These are phyloP conservation scores for Populus tomentosa DNA, from an alignment of 441 rosid genomes.

Conservation along the genomic window DNA sequence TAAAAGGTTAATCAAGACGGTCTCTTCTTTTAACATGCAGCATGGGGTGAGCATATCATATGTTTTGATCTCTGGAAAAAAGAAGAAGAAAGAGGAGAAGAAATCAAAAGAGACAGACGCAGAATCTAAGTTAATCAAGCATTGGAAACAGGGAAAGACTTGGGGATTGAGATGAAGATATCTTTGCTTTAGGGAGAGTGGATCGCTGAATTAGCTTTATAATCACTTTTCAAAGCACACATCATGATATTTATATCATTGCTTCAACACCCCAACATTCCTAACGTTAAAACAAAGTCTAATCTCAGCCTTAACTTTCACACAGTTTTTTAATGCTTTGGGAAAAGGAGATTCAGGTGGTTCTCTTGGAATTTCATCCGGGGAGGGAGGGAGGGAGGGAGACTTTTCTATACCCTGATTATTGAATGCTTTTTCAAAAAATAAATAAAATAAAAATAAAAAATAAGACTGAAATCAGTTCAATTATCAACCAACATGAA, in stretches of 20 bases:
- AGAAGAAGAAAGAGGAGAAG: neutral
- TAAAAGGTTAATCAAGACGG: slow-evolving; percentile 1
- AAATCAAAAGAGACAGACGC: neutral
- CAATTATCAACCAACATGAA: too few species aligned
- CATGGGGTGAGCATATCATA: neutral
- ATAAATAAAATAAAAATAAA: neutral
- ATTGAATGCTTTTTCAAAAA: neutral
- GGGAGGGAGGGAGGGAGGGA: neutral
- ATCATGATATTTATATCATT: neutral
- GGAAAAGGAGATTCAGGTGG: slow-evolving; percentile 3
- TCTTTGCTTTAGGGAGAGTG: slow-evolving; percentile 38
- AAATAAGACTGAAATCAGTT: too few species aligned
- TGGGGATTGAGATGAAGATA: slow-evolving; percentile 32
- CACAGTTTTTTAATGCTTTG: neutral
- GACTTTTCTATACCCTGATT: neutral
- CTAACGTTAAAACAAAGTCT: slow-evolving; percentile 23
- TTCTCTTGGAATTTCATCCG: neutral
- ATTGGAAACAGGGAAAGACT: slow-evolving; percentile 55
- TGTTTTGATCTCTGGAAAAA: slow-evolving; percentile 17
- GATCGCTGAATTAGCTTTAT: slow-evolving; percentile 45
- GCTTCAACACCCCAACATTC: slow-evolving; percentile 13
- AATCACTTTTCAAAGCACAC: slow-evolving; percentile 38
- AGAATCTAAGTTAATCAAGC: slow-evolving; percentile 27
- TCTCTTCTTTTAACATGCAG: slow-evolving; percentile 55
- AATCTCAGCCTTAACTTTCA: slow-evolving; percentile 13